phyloP scores from a whole-genome alignment of 805 yeast genomes.

The Starmerella potacharoeniae region DNA sequence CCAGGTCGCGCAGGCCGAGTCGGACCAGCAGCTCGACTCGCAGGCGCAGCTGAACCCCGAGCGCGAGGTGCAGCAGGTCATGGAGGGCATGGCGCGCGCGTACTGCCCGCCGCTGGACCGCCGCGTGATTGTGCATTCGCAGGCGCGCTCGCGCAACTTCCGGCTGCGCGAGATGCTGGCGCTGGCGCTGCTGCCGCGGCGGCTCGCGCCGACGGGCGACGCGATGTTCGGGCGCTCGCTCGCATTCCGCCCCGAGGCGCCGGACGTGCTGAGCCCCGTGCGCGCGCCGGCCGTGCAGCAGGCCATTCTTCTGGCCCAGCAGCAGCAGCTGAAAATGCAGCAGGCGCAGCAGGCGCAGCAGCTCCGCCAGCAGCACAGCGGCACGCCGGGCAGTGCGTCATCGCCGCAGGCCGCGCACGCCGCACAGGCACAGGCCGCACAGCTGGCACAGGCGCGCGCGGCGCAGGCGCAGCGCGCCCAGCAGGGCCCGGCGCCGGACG shows the following conservation, averaged over 20 bases:
- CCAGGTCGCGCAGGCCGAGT: conserved; percentile 14
- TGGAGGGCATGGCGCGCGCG: conserved; percentile 68
- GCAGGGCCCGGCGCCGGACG: too few relatives aligned
- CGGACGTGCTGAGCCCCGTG: conserved; percentile 37
- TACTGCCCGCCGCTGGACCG: conserved; percentile 56
- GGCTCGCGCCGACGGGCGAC: conserved; percentile 40
- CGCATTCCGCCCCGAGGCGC: conserved; percentile 57
- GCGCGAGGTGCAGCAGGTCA: conserved; percentile 76
- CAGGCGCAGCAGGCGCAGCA: conserved; percentile 12
- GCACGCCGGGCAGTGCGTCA: background rate
- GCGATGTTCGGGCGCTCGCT: conserved; percentile 69
- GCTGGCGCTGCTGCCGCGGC: conserved; percentile 44
- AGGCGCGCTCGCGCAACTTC: conserved; percentile 60
- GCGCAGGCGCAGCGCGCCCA: too few relatives aligned
- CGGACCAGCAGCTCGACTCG: conserved; percentile 18
- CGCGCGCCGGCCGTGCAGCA: conserved; percentile 29
- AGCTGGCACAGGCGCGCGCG: too few relatives aligned
- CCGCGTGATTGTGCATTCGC: conserved; percentile 55
- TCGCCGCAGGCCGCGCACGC: background rate
- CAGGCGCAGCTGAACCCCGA: conserved; percentile 22
- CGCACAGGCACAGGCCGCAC: background rate
- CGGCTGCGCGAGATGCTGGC: conserved; percentile 93
- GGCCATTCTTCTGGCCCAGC: conserved; percentile 18
- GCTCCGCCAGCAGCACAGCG: conserved; percentile 10
- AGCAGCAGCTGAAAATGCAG: conserved; percentile 17